A percentile compares a stretch with the other conserved stretches of the same genome.
phyloP scores from a whole-genome alignment of 2,329 filamentous ascomycete genomes.

The Emericellopsis cladophorae region DNA sequence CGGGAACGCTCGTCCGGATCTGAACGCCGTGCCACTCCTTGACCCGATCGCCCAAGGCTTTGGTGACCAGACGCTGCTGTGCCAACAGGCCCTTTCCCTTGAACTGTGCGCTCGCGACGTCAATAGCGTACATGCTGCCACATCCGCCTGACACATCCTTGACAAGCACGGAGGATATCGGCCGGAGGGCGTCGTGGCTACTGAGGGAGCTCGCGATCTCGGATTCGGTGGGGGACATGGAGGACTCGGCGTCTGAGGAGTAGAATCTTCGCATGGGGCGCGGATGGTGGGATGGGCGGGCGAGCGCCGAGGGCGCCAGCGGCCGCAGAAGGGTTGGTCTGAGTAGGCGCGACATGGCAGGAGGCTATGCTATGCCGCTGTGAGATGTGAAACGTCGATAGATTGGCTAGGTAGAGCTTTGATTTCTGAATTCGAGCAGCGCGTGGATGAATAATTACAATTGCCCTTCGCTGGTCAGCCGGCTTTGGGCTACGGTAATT shows the following conservation, averaged over 20 bases:
- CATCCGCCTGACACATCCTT: constrained; percentile 76
- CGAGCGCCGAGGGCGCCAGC: too few relatives aligned
- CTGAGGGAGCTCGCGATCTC: constrained; percentile 43
- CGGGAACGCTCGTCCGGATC: constrained; percentile 51
- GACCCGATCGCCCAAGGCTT: constrained; percentile 60
- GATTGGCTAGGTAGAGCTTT: too few relatives aligned
- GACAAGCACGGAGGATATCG: constrained; percentile 44
- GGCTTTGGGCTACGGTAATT: too few relatives aligned
- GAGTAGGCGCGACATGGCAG: constrained; percentile 18
- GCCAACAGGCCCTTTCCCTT: constrained; percentile 59
- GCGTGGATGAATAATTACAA: too few relatives aligned
- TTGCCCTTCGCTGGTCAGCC: too few relatives aligned
- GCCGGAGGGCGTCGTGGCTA: constrained; percentile 6
- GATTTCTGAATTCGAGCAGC: too few relatives aligned
- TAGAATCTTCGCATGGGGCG: neutral
- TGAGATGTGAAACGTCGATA: too few relatives aligned
- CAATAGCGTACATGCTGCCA: constrained; percentile 78
- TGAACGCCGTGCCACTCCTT: constrained; percentile 77
- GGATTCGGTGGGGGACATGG: constrained; percentile 38
- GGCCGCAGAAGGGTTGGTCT: neutral
- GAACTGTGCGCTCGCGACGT: constrained; percentile 62
- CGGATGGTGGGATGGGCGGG: too few relatives aligned
- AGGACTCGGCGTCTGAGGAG: constrained; percentile 4
- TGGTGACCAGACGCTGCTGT: constrained; percentile 73
- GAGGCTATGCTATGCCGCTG: constrained; percentile 23